phyloP scores from a whole-genome alignment of 2,329 filamentous ascomycete genomes.

The Harringtonia aguacate region DNA sequence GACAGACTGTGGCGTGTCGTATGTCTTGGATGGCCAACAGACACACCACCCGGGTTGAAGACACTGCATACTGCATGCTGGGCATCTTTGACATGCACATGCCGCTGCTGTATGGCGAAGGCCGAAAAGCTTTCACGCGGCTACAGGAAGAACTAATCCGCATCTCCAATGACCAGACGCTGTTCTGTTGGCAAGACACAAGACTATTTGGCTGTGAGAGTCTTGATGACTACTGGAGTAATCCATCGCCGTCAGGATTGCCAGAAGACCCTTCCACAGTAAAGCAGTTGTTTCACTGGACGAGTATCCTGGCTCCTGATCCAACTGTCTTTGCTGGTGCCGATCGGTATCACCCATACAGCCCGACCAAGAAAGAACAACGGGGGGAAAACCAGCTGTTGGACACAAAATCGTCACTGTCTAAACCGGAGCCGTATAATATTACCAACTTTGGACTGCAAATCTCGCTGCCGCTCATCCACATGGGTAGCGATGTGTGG shows the following conservation, averaged over 20 bases:
- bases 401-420: no score
- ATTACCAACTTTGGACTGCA: slow-evolving; percentile 11
- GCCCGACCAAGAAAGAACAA: neutral
- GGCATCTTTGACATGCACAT: slow-evolving; percentile 19
- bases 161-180: slow-evolving; percentile 15
- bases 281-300: slow-evolving; percentile 7
- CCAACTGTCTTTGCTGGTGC: slow-evolving; percentile 7
- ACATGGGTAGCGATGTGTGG: slow-evolving; percentile 6
- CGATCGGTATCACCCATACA: slow-evolving; percentile 2
- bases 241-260: no score
- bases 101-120: slow-evolving; percentile 20
- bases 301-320: slow-evolving; percentile 9
- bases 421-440: slow-evolving; percentile 1
- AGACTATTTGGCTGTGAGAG: neutral
- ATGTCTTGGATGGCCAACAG: slow-evolving; percentile 18
- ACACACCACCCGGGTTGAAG: slow-evolving; percentile 13
- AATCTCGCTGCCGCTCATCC: slow-evolving; percentile 7
- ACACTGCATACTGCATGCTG: slow-evolving; percentile 18
- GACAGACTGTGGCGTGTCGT: slow-evolving; percentile 11
- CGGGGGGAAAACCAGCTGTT: no score
- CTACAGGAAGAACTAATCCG: slow-evolving; percentile 19
- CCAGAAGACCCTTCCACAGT: no score
- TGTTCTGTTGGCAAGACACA: slow-evolving; percentile 17
- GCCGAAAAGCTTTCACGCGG: slow-evolving; percentile 14
- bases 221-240: neutral